A percentile compares a stretch with the other conserved stretches of the same genome.
Evolutionary conservation across 257 asterid species (phyloP).

Genomic region (Ligustrum vulgare): DNA sequence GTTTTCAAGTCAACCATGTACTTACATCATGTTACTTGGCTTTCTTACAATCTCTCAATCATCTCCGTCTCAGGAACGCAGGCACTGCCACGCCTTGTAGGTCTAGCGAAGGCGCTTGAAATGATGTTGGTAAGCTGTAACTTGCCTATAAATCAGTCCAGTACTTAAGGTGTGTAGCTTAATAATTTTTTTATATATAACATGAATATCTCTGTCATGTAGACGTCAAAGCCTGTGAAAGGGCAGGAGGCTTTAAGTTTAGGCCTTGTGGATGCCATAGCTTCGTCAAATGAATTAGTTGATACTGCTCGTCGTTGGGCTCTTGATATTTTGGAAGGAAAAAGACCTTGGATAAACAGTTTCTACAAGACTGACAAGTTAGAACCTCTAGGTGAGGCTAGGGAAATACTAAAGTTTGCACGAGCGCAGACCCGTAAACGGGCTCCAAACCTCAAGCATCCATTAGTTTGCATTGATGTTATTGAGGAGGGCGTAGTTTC

Average conservation of each 20-base stretch:
- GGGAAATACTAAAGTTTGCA: constrained; percentile 84
- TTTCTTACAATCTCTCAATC: constrained; percentile 10
- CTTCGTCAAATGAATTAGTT: constrained; percentile 62
- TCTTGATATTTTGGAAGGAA: constrained; percentile 74
- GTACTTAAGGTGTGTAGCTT: constrained; percentile 8
- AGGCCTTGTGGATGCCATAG: constrained; percentile 94
- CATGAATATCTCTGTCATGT: constrained; percentile 7
- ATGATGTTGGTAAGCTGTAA: constrained; percentile 80
- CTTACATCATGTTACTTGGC: not conserved
- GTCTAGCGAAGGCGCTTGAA: constrained; percentile 90
- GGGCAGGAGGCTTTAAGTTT: constrained; percentile 84
- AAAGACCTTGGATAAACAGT: constrained; percentile 77
- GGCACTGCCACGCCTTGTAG: constrained; percentile 98
- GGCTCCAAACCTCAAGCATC: constrained; percentile 91
- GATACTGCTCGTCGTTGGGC: constrained; percentile 83
- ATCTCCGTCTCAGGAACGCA: constrained; percentile 72
- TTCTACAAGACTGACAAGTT: constrained; percentile 76
- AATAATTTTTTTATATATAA: not conserved
- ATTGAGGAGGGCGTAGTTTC: constrained; percentile 86
- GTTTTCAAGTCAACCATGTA: not conserved
- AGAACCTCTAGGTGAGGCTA: constrained; percentile 87
- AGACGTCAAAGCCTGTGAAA: constrained; percentile 88
- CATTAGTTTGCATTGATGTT: constrained; percentile 82
- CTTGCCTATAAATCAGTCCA: constrained; percentile 7
- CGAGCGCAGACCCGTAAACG: constrained; percentile 77